These are phyloP conservation scores for Aspergillus indologenus DNA, from an alignment of 495 filamentous ascomycete species.

Conservation along the genomic window DNA sequence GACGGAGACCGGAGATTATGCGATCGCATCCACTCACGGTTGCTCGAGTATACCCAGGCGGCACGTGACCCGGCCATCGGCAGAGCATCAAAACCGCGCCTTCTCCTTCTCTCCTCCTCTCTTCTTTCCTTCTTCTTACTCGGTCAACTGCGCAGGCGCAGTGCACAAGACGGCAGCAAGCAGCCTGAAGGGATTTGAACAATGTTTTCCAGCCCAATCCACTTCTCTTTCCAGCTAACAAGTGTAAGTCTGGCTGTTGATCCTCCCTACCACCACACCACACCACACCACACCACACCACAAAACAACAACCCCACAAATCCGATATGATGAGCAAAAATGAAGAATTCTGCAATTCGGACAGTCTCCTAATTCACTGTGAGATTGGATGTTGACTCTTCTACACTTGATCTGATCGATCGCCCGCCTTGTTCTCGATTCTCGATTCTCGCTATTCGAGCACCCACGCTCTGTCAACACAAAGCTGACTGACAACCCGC, in stretches of 20 bases:
- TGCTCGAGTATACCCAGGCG: conserved; percentile 21
- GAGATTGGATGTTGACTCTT: conserved; percentile 52
- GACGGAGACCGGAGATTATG: conserved; percentile 5
- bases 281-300: too few relatives aligned
- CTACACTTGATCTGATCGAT: conserved; percentile 61
- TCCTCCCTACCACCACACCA: neutral
- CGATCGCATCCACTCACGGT: conserved; percentile 8
- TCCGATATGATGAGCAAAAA: conserved; percentile 40
- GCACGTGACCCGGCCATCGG: conserved; percentile 25
- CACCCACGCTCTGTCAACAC: too few relatives aligned
- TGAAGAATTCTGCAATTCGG: conserved; percentile 58
- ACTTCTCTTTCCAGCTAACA: conserved; percentile 10
- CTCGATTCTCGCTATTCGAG: too few relatives aligned
- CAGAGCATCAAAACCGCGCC: neutral
- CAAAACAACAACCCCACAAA: conserved; percentile 3
- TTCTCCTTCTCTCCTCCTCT: conserved; percentile 7
- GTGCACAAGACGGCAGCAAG: too few relatives aligned
- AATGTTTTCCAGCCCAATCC: too few relatives aligned
- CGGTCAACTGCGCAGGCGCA: neutral
- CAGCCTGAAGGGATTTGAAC: too few relatives aligned
- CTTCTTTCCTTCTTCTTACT: conserved; percentile 4
- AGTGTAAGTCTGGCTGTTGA: neutral
- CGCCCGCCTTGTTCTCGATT: too few relatives aligned
- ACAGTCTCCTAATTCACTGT: conserved; percentile 45
- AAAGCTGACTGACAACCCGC: too few relatives aligned